Conservation (phyloP, 1,139 yeast genomes). For the Eremothecium cymbalariae region DNA sequence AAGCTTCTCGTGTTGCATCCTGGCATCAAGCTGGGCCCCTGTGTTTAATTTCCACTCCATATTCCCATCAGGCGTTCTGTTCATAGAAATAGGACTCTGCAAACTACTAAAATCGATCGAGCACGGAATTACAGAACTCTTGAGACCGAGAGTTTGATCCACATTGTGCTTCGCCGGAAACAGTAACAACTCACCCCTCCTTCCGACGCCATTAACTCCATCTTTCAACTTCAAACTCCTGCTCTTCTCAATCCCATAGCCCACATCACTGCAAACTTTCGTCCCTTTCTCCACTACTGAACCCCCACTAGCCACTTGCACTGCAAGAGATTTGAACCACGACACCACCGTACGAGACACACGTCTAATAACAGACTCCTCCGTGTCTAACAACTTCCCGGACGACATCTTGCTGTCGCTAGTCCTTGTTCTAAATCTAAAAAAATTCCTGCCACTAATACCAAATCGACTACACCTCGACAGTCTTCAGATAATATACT, state of each 20-base stretch:
- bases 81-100: constrained; percentile 21
- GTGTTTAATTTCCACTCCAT: constrained; percentile 17
- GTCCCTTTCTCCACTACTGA: background rate
- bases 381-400: constrained; percentile 6
- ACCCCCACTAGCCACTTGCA: constrained; percentile 2
- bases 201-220: constrained; percentile 1
- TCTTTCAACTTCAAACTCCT: background rate
- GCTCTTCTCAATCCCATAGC: background rate
- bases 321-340: constrained; percentile 5
- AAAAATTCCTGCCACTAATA: background rate
- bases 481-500: too few species aligned
- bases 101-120: constrained; percentile 19
- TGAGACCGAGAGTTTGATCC: constrained; percentile 15
- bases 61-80: constrained; percentile 19
- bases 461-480: too few species aligned
- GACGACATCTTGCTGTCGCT: constrained; percentile 7
- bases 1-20: background rate
- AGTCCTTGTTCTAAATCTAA: background rate
- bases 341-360: constrained; percentile 6
- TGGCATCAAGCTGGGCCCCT: constrained; percentile 2
- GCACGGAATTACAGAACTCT: constrained; percentile 23
- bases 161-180: constrained; percentile 23
- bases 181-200: constrained; percentile 9
- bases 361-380: constrained; percentile 5
- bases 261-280: background rate